Conservation (phyloP, 805 yeast species). For the Lipomyces yamanashiensis region DNA sequence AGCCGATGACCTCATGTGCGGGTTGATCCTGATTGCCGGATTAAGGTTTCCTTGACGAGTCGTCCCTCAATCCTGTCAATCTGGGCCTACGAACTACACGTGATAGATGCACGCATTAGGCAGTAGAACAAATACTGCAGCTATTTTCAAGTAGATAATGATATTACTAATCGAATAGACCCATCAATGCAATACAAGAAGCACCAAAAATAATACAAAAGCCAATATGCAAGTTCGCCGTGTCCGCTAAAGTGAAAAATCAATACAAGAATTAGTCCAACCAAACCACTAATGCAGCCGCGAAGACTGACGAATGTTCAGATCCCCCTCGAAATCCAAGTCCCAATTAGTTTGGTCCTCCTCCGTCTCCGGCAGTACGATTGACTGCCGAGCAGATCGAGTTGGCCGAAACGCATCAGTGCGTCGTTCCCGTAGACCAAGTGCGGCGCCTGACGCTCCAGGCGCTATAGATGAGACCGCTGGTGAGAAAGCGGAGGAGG, state of each 20-base stretch:
- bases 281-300: neutral
- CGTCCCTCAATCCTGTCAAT: too few relatives aligned
- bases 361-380: constrained; percentile 7
- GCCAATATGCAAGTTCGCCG: neutral
- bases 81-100: too few relatives aligned
- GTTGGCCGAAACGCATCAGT: constrained; percentile 4
- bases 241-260: too few relatives aligned
- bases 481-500: constrained; percentile 12
- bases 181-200: neutral
- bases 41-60: too few relatives aligned
- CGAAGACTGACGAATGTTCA: constrained; percentile 5
- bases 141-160: too few relatives aligned
- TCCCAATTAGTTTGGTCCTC: constrained; percentile 25
- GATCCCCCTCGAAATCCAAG: constrained; percentile 30
- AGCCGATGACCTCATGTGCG: too few relatives aligned
- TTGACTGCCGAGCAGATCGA: constrained; percentile 1
- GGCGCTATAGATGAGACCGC: neutral
- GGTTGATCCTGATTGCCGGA: too few relatives aligned
- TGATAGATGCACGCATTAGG: too few relatives aligned
- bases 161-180: too few relatives aligned
- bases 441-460: neutral
- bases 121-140: too few relatives aligned
- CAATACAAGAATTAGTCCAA: neutral
- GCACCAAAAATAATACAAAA: too few relatives aligned
- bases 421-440: constrained; percentile 1